Conservation (phyloP, 2,329 filamentous ascomycete genomes). For the Phyllosticta capitalensis region DNA sequence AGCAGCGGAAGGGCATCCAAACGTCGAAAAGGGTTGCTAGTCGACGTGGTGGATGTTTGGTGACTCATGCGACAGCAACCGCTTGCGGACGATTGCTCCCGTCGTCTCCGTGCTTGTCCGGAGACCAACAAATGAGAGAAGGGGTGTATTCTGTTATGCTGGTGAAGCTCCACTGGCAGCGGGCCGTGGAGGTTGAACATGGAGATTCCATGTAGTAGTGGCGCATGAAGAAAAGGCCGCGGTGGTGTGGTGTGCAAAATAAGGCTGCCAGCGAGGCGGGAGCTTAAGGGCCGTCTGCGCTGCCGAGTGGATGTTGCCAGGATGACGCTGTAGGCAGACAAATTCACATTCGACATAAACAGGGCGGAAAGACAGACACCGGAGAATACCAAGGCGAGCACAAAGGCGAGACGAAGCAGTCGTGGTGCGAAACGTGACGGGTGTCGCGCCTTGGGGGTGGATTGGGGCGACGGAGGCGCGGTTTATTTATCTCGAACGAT, state of each 20-base stretch:
- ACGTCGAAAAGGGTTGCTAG: neutral
- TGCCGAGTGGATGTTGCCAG: neutral
- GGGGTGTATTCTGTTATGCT: neutral
- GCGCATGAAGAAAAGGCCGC: neutral
- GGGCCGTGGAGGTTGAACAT: neutral
- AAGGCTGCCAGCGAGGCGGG: neutral
- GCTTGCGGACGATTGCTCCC: neutral
- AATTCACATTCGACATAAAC: neutral
- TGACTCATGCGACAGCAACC: neutral
- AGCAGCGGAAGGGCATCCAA: neutral
- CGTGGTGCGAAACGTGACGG: neutral
- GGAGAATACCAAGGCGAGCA: no score
- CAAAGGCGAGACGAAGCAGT: neutral
- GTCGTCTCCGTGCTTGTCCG: neutral
- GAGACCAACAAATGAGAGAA: neutral
- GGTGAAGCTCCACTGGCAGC: neutral
- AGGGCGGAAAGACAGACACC: neutral
- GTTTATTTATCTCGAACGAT: constrained; percentile 10
- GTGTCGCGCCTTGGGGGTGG: constrained; percentile 1
- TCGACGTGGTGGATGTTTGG: neutral
- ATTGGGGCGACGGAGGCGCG: constrained; percentile 3
- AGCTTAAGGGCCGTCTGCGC: neutral
- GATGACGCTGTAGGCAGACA: neutral
- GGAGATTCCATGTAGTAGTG: neutral
- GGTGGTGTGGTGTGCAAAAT: neutral